Evolutionary conservation across 345 rosid genomes (phyloP).

Genomic region (Anacardium occidentale): DNA sequence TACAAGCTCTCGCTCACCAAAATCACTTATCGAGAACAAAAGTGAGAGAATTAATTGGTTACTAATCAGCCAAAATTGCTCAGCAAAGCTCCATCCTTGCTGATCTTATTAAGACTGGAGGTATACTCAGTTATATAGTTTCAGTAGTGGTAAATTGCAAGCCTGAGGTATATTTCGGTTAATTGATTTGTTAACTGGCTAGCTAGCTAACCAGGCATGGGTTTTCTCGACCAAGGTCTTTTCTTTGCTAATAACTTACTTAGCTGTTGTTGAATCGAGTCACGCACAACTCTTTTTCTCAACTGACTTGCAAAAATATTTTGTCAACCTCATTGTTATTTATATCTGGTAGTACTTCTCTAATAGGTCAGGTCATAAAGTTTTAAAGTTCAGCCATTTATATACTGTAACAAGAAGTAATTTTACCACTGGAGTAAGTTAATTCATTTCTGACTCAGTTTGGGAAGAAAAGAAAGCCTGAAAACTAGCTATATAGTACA

Average conservation of each 20-base stretch:
- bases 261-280: too few species aligned
- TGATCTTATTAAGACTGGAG: background rate
- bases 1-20: slow-evolving; percentile 2
- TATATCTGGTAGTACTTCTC: background rate
- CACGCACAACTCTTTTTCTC: too few species aligned
- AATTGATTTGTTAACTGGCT: too few species aligned
- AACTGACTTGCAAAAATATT: too few species aligned
- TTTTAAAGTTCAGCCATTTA: too few species aligned
- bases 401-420: background rate
- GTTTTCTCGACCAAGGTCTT: too few species aligned
- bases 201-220: too few species aligned
- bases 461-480: background rate
- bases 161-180: too few species aligned
- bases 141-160: background rate
- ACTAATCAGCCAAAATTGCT: slow-evolving; percentile 34
- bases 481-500: background rate
- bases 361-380: too few species aligned
- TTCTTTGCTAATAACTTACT: background rate
- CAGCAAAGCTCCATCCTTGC: slow-evolving; percentile 13
- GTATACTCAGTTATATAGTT: background rate
- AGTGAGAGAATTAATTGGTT: slow-evolving; percentile 14
- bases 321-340: too few species aligned
- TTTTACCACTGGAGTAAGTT: background rate
- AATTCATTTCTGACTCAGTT: background rate
- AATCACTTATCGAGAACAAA: slow-evolving; percentile 5